Percentiles rank a stretch among this genome's conserved stretches.
Evolutionary conservation across 1,284 basidiomycete species (phyloP).

Genomic region (Cutaneotrichosporon mucoides): DNA sequence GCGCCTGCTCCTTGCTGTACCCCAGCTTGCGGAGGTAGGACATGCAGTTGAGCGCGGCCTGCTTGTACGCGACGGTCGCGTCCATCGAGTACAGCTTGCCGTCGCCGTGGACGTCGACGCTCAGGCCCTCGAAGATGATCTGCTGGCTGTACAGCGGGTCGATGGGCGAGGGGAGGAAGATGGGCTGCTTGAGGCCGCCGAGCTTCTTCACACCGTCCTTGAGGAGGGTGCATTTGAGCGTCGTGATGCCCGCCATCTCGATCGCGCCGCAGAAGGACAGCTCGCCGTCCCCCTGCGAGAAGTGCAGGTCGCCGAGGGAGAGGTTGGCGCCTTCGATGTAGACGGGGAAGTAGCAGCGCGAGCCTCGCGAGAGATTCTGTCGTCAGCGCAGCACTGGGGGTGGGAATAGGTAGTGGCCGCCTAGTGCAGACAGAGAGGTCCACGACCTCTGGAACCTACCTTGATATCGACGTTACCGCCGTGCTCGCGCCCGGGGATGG

Average conservation of each 20-base stretch:
- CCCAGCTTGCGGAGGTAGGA: conserved; percentile 57
- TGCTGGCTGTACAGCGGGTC: conserved; percentile 25
- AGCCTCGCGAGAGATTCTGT: conserved; percentile 57
- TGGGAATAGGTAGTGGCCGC: no score
- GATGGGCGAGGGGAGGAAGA: conserved; percentile 54
- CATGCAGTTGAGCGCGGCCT: conserved; percentile 71
- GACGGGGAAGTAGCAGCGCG: conserved; percentile 54
- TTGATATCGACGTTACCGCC: conserved; percentile 82
- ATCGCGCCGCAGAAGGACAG: conserved; percentile 52
- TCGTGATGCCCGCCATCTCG: conserved; percentile 63
- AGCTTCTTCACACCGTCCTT: conserved; percentile 71
- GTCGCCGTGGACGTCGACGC: conserved; percentile 46
- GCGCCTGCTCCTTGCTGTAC: conserved; percentile 59
- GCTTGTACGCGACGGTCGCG: conserved; percentile 58
- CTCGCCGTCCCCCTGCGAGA: conserved; percentile 76
- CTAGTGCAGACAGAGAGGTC: no score
- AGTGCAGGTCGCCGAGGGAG: conserved; percentile 74
- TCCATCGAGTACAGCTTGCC: conserved; percentile 24
- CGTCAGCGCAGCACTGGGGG: neutral
- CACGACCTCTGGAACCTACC: neutral
- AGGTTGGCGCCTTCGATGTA: conserved; percentile 71
- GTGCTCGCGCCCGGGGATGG: conserved; percentile 70
- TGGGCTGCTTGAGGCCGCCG: conserved; percentile 63
- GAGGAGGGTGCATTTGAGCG: conserved; percentile 67
- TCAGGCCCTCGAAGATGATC: conserved; percentile 31